These are phyloP conservation scores for Fraxinus sp. DNA, from an alignment of 305 asterid species.

Conservation along the genomic window DNA sequence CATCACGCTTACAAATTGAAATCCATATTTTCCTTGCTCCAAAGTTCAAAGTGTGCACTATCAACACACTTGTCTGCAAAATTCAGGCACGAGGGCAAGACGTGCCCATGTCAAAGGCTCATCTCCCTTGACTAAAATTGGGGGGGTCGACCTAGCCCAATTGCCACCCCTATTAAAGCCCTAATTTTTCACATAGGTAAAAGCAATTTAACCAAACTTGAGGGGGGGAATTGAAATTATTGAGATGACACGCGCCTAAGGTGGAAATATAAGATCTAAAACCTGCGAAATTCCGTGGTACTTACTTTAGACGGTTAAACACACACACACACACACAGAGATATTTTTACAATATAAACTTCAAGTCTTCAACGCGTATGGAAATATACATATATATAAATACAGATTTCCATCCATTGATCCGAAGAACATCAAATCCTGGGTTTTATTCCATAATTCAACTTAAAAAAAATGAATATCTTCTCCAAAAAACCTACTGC, in stretches of 20 bases:
- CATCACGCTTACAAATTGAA: no score
- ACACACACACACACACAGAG: not conserved
- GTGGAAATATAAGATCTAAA: not conserved
- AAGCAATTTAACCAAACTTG: not conserved
- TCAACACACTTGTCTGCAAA: no score
- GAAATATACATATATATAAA: not conserved
- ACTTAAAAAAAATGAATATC: slow-evolving; percentile 39
- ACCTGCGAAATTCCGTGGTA: not conserved
- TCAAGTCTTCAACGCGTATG: not conserved
- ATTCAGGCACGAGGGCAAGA: no score
- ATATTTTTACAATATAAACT: not conserved
- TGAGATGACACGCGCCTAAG: not conserved
- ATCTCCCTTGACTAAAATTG: no score
- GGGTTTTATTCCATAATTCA: not conserved
- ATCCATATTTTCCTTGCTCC: no score
- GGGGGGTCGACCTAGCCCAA: no score
- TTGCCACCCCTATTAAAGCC: not conserved
- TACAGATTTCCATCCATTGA: not conserved
- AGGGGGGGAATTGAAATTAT: not conserved
- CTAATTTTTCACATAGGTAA: not conserved
- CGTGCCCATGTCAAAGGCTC: no score
- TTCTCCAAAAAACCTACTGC: slow-evolving; percentile 67
- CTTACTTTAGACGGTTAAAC: not conserved
- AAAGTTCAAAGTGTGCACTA: no score
- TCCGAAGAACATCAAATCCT: not conserved